phyloP scores from a whole-genome alignment of 2,329 filamentous ascomycete species.

The Colletotrichum agaves region DNA sequence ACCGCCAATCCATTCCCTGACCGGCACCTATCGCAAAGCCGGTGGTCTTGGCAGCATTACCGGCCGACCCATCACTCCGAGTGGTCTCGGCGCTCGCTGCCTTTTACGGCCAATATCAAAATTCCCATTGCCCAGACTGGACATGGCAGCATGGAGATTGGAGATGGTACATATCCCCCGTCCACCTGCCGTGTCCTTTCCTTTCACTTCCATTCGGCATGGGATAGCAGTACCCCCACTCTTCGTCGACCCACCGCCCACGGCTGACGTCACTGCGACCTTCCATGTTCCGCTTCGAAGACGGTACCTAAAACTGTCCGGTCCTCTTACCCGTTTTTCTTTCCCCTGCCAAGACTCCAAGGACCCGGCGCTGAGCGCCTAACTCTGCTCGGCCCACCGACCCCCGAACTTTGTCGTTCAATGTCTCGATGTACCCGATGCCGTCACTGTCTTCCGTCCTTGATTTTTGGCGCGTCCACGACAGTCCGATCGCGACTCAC shows the following conservation, averaged over 20 bases:
- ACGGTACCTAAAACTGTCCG: slow-evolving; percentile 21
- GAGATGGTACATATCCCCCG: background rate
- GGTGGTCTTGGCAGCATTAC: slow-evolving; percentile 25
- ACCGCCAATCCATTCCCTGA: slow-evolving; percentile 34
- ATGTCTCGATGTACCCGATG: slow-evolving; percentile 15
- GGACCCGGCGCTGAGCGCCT: slow-evolving; percentile 28
- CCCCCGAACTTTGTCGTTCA: slow-evolving; percentile 28
- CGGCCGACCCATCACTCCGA: background rate
- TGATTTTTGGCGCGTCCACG: slow-evolving; percentile 23
- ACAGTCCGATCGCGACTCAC: slow-evolving; percentile 2
- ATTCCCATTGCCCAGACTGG: no score
- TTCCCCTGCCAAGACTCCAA: slow-evolving; percentile 33
- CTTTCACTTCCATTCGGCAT: slow-evolving; percentile 8
- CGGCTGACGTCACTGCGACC: slow-evolving; percentile 30
- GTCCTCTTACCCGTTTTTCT: slow-evolving; percentile 24
- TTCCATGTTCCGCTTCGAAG: slow-evolving; percentile 17
- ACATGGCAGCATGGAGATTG: no score
- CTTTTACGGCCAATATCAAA: no score
- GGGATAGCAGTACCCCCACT: slow-evolving; percentile 21
- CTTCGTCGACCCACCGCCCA: background rate
- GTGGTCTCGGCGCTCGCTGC: no score
- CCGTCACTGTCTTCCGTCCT: slow-evolving; percentile 32
- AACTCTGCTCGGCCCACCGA: slow-evolving; percentile 30
- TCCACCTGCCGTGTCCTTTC: background rate
- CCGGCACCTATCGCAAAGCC: slow-evolving; percentile 22